phyloP scores from a whole-genome alignment of 2,329 filamentous ascomycete genomes.

The Madurella mycetomatis region DNA sequence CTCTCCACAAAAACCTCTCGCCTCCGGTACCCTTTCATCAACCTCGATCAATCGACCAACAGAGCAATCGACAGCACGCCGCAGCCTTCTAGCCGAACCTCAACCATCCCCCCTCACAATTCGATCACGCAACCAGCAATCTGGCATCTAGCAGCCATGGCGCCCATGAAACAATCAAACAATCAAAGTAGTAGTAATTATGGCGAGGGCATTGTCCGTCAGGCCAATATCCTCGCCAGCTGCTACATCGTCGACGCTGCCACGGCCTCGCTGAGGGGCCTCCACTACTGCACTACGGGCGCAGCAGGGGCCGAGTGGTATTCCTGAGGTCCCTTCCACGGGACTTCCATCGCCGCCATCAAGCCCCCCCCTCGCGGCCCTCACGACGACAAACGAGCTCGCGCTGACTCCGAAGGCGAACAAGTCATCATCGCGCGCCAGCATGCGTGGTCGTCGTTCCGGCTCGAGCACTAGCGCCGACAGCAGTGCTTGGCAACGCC shows the following conservation, averaged over 20 bases:
- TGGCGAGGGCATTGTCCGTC: slow-evolving; percentile 60
- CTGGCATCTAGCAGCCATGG: slow-evolving; percentile 45
- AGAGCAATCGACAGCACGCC: background rate
- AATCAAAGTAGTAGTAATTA: slow-evolving; percentile 75
- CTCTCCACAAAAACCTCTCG: background rate
- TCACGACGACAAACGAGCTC: slow-evolving; percentile 64
- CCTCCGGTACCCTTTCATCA: background rate
- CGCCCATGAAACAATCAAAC: slow-evolving; percentile 67
- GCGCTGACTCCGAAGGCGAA: slow-evolving; percentile 57
- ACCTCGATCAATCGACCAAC: too few relatives aligned
- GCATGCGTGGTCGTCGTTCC: slow-evolving; percentile 16
- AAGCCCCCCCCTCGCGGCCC: slow-evolving; percentile 84
- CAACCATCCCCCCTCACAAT: background rate
- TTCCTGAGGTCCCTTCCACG: slow-evolving; percentile 86
- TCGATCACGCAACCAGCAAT: slow-evolving; percentile 17
- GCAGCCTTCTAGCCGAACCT: background rate
- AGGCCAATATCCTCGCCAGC: slow-evolving; percentile 78
- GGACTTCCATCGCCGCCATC: slow-evolving; percentile 77
- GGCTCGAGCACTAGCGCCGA: slow-evolving; percentile 25
- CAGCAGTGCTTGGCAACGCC: slow-evolving; percentile 42
- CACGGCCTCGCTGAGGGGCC: slow-evolving; percentile 68
- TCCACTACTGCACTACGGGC: slow-evolving; percentile 95
- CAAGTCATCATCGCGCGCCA: slow-evolving; percentile 35
- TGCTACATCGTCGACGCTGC: slow-evolving; percentile 77
- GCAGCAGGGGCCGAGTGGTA: slow-evolving; percentile 78